phyloP scores from a whole-genome alignment of 345 rosid species.

The Pelargonium nanum region DNA sequence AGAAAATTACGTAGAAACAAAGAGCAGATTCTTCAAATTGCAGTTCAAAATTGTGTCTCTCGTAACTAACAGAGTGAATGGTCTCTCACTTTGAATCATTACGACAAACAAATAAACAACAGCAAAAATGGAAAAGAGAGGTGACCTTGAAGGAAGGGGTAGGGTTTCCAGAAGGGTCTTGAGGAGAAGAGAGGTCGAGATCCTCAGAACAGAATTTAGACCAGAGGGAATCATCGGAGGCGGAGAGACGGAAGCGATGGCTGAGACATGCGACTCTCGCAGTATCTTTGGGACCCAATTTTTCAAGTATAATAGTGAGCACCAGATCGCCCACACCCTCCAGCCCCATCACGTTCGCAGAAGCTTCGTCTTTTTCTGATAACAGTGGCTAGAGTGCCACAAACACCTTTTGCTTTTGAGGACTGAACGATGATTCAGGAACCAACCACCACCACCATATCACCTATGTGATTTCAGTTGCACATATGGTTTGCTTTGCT shows the following conservation, averaged over 20 bases:
- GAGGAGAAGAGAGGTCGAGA: constrained; percentile 55
- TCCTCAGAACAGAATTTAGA: constrained; percentile 42
- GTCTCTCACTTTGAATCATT: neutral
- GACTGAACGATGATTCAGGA: too few relatives aligned
- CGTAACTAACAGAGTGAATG: neutral
- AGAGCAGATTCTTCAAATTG: neutral
- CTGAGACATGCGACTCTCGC: constrained; percentile 48
- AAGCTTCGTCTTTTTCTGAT: too few relatives aligned
- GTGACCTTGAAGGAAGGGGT: constrained; percentile 66
- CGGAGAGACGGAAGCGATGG: constrained; percentile 31
- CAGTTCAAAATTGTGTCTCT: neutral
- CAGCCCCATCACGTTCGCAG: constrained; percentile 31
- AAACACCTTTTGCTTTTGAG: too few relatives aligned
- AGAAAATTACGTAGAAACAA: too few relatives aligned
- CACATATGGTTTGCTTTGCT: too few relatives aligned
- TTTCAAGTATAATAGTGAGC: constrained; percentile 37
- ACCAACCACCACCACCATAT: too few relatives aligned
- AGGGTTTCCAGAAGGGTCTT: constrained; percentile 47
- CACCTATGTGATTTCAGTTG: too few relatives aligned
- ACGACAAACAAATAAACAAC: neutral
- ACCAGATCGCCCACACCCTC: constrained; percentile 59
- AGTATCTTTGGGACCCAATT: constrained; percentile 38
- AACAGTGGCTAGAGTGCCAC: too few relatives aligned
- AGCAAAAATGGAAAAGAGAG: neutral
- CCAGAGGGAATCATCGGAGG: constrained; percentile 77